Evolutionary conservation across 495 filamentous ascomycete species (phyloP).

Genomic region (Xanthoparmelia taractica): DNA sequence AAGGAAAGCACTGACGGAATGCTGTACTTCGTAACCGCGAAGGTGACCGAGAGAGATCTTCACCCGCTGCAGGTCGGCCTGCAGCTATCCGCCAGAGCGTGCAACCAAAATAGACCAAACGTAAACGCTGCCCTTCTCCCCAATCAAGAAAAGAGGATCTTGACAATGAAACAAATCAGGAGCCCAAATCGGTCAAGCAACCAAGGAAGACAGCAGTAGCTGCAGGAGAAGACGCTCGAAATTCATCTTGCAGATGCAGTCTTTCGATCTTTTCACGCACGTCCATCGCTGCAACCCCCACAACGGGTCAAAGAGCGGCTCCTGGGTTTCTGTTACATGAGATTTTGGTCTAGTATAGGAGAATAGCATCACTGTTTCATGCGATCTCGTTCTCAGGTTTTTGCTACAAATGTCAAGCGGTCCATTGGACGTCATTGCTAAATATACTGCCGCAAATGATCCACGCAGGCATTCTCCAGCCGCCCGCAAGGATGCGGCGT

Average conservation of each 20-base stretch:
- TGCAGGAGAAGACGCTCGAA: too few relatives aligned
- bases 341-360: not conserved
- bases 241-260: too few relatives aligned
- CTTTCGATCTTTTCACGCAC: not conserved
- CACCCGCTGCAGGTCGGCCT: conserved; percentile 2
- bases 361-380: not conserved
- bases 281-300: not conserved
- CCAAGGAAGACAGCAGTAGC: not conserved
- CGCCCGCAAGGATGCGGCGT: not conserved
- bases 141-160: not conserved
- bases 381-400: not conserved
- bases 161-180: not conserved
- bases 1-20: not conserved
- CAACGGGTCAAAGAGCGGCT: not conserved
- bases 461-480: conserved; percentile 1
- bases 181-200: not conserved
- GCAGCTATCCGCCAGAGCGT: not conserved
- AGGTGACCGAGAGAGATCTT: not conserved
- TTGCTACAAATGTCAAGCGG: not conserved
- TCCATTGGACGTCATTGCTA: not conserved
- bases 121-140: not conserved
- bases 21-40: not conserved
- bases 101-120: not conserved
- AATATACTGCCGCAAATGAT: conserved; percentile 2
- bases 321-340: not conserved